A percentile compares a stretch with the other conserved stretches of the same genome.
Evolutionary conservation across 306 rosid species (phyloP).

Genomic region (Nissolia schottii): DNA sequence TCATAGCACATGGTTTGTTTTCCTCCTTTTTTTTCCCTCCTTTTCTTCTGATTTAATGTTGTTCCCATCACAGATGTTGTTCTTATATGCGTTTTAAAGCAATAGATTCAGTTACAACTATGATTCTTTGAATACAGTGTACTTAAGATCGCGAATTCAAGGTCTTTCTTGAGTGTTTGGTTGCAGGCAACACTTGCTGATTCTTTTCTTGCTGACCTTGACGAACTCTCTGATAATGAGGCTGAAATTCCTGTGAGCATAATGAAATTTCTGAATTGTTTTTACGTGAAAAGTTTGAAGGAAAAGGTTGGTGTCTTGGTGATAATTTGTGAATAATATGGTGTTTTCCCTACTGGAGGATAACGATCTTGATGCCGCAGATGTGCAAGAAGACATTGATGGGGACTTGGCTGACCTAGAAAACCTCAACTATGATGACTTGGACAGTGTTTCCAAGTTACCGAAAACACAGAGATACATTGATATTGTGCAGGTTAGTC

Average conservation of each 20-base stretch:
- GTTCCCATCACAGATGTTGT: not conserved
- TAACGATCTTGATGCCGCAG: slow-evolving; percentile 50
- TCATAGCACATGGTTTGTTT: not conserved
- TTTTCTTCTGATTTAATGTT: not conserved
- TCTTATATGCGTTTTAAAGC: not conserved
- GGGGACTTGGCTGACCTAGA: slow-evolving; percentile 89
- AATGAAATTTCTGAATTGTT: not conserved
- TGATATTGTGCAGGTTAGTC: slow-evolving; percentile 72
- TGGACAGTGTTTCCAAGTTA: slow-evolving; percentile 93
- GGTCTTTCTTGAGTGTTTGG: not conserved
- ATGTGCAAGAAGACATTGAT: slow-evolving; percentile 93
- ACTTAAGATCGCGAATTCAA: not conserved
- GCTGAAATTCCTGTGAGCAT: slow-evolving; percentile 57
- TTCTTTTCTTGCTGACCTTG: slow-evolving; percentile 94
- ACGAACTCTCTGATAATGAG: slow-evolving; percentile 91
- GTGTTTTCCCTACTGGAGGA: slow-evolving; percentile 44
- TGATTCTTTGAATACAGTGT: not conserved
- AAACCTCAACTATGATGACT: slow-evolving; percentile 81
- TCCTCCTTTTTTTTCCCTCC: no score
- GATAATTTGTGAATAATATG: not conserved
- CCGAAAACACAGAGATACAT: slow-evolving; percentile 76
- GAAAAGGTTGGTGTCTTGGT: not conserved
- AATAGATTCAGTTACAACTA: not conserved
- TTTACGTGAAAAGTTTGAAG: not conserved
- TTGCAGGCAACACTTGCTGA: slow-evolving; percentile 93